Conservation (phyloP, 31 red algal species). For the Pterothamnion heteromorphum region DNA sequence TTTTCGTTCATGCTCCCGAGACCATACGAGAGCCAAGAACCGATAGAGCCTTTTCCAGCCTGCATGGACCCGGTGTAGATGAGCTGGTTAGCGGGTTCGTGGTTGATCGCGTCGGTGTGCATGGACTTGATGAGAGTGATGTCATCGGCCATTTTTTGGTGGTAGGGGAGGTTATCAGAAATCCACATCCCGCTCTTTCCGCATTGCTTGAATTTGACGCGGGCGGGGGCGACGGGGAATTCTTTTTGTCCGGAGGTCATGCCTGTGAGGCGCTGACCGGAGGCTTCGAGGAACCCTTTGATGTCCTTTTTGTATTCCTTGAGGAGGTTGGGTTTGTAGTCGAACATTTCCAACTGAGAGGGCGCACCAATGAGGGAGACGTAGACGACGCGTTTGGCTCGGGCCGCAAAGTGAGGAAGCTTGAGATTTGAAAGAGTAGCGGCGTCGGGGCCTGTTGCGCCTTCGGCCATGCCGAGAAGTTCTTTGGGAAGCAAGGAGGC, state of each 20-base stretch:
- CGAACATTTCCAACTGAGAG: background rate
- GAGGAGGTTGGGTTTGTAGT: background rate
- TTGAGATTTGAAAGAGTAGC: too few relatives aligned
- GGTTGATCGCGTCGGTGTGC: background rate
- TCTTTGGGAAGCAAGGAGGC: background rate
- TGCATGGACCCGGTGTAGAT: background rate
- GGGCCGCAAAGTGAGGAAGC: background rate
- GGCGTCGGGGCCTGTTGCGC: background rate
- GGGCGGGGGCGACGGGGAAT: background rate
- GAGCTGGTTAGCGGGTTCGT: background rate
- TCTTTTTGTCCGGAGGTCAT: background rate
- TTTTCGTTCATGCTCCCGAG: background rate
- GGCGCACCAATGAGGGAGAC: background rate
- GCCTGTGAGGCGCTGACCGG: background rate
- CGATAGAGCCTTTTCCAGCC: background rate
- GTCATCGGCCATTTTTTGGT: background rate
- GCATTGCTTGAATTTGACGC: background rate
- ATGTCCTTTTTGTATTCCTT: background rate
- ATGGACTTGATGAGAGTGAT: background rate
- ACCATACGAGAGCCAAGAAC: background rate
- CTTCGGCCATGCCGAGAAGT: background rate
- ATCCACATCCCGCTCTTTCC: background rate
- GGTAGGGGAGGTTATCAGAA: background rate
- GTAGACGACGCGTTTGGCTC: background rate
- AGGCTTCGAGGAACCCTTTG: background rate